Conservation (phyloP, 1,284 basidiomycete genomes). For the Calocybe gambosa region DNA sequence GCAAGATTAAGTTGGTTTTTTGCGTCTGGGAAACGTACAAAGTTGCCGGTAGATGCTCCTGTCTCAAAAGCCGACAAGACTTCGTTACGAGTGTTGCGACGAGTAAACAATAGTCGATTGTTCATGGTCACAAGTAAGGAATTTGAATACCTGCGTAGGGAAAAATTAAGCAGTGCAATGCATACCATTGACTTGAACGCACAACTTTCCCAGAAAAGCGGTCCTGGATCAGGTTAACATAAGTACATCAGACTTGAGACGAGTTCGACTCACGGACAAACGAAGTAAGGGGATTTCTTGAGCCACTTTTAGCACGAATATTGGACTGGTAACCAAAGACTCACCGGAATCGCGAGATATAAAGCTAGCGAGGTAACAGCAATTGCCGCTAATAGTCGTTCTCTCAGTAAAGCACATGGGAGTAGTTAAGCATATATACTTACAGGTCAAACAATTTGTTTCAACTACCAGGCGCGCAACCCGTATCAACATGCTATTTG, state of each 20-base stretch:
- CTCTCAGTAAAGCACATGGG: no score
- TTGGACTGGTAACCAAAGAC: background rate
- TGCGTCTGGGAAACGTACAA: background rate
- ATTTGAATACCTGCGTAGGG: background rate
- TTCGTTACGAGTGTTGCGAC: background rate
- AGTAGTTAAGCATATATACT: background rate
- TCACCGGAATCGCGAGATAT: background rate
- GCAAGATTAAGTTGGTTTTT: background rate
- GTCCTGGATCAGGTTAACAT: background rate
- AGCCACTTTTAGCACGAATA: background rate
- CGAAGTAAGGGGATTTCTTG: slow-evolving; percentile 1
- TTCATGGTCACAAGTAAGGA: slow-evolving; percentile 1
- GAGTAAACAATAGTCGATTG: background rate
- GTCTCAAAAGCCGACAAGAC: background rate
- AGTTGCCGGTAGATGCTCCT: background rate
- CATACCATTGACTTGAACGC: background rate
- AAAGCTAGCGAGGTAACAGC: slow-evolving; percentile 1
- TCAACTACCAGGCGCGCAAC: slow-evolving; percentile 3
- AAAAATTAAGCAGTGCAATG: background rate
- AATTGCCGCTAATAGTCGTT: background rate
- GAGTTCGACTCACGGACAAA: slow-evolving; percentile 2
- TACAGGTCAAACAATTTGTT: slow-evolving; percentile 7
- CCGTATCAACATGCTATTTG: slow-evolving; percentile 1
- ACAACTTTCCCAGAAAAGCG: slow-evolving; percentile 2
- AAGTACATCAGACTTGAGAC: background rate